A percentile compares a stretch with the other conserved stretches of the same genome.
Conservation (phyloP, 2,329 filamentous ascomycete species). For the Clonostachys byssicola region DNA sequence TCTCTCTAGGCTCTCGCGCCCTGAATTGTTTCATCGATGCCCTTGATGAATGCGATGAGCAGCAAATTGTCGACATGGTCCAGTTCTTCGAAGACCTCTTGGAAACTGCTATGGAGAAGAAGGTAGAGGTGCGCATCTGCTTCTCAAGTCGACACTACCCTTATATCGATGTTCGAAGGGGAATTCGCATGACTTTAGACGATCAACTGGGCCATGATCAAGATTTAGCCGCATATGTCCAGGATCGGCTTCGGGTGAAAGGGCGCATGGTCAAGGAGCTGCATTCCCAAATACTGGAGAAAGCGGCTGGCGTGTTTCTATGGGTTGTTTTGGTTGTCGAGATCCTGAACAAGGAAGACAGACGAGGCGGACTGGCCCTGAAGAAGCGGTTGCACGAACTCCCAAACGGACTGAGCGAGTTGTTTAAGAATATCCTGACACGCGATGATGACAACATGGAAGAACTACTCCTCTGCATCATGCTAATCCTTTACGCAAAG, state of each 20-base stretch:
- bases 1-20: neutral
- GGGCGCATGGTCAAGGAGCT: constrained; percentile 20
- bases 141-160: constrained; percentile 46
- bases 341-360: constrained; percentile 24
- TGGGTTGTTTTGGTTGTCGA: constrained; percentile 29
- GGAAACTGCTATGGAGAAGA: constrained; percentile 12
- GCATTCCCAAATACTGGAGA: constrained; percentile 18
- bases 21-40: constrained; percentile 24
- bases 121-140: constrained; percentile 22
- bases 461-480: constrained; percentile 37
- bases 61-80: constrained; percentile 35
- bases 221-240: constrained; percentile 18
- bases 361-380: constrained; percentile 15
- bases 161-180: constrained; percentile 22
- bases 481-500: constrained; percentile 46
- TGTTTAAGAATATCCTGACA: constrained; percentile 48
- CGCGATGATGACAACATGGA: constrained; percentile 36
- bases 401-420: constrained; percentile 29
- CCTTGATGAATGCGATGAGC: constrained; percentile 42
- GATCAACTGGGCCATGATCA: too few species aligned
- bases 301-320: constrained; percentile 29
- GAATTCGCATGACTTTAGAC: constrained; percentile 17
- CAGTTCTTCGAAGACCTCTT: constrained; percentile 32
- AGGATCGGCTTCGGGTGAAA: constrained; percentile 9
- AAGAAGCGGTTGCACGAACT: constrained; percentile 22